Evolutionary conservation across 129 eudicot species (phyloP).

Genomic region (Helianthus annuus): HanXRQr2.0-SUNRISE NC_035436.2:190950963-190951462

Average conservation of each 20-base stretch:
- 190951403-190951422: conserved; percentile 96
- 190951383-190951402: conserved; percentile 92
- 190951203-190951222: conserved; percentile 99
- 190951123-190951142: conserved; percentile 92
- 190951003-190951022: conserved; percentile 97
- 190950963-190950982: conserved; percentile 80
- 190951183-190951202: conserved; percentile 97
- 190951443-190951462: neutral
- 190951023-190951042: conserved; percentile 80
- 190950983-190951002: conserved; percentile 89
- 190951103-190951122: conserved; percentile 88
- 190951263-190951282: conserved; percentile 93
- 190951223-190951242: conserved; percentile 98
- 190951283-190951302: conserved; percentile 98
- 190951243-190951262: conserved; percentile 97
- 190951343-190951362: conserved; percentile 98
- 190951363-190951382: conserved; percentile 92
- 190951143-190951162: conserved; percentile 82
- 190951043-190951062: conserved; percentile 62
- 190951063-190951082: conserved; percentile 55
- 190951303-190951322: conserved; percentile 72
- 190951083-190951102: conserved; percentile 82
- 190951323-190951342: conserved; percentile 87
- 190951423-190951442: conserved; percentile 77
- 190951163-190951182: conserved; percentile 86